These are phyloP conservation scores for Penicillium canariense DNA, from an alignment of 495 filamentous ascomycete species.

Conservation along the genomic window DNA sequence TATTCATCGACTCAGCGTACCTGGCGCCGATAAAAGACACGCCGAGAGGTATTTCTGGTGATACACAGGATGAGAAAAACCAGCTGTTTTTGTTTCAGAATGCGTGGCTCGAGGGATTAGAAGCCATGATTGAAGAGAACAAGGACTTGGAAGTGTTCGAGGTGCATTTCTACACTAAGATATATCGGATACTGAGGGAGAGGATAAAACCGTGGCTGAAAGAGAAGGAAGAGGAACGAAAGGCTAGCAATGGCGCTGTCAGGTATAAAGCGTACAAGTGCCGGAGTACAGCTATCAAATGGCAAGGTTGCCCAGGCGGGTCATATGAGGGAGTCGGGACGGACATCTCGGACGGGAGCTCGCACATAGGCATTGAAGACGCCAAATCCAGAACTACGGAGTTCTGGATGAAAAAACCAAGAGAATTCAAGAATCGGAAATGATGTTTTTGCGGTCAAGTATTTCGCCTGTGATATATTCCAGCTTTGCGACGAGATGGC, in stretches of 20 bases:
- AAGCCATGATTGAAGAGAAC: not conserved
- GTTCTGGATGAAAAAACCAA: not conserved
- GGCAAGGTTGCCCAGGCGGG: not conserved
- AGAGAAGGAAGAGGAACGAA: constrained; percentile 5
- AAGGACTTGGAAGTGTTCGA: constrained; percentile 1
- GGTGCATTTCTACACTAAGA: constrained; percentile 1
- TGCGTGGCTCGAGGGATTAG: not conserved
- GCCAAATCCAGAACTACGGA: not conserved
- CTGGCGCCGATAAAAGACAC: not conserved
- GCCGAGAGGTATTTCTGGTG: not conserved
- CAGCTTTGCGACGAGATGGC: not conserved
- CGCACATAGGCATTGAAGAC: not conserved
- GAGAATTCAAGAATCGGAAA: no score
- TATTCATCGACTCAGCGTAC: not conserved
- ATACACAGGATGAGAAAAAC: not conserved
- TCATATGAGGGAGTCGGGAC: not conserved
- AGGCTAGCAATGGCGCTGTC: not conserved
- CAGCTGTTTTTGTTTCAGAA: not conserved
- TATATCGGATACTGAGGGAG: not conserved
- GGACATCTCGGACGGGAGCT: constrained; percentile 4
- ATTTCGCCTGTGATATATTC: not conserved
- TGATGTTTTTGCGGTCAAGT: no score
- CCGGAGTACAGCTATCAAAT: not conserved
- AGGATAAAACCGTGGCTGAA: constrained; percentile 2
- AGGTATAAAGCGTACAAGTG: constrained; percentile 5